Conservation (phyloP, 1,284 basidiomycete species). For the Afroboletus lepidellus region DNA sequence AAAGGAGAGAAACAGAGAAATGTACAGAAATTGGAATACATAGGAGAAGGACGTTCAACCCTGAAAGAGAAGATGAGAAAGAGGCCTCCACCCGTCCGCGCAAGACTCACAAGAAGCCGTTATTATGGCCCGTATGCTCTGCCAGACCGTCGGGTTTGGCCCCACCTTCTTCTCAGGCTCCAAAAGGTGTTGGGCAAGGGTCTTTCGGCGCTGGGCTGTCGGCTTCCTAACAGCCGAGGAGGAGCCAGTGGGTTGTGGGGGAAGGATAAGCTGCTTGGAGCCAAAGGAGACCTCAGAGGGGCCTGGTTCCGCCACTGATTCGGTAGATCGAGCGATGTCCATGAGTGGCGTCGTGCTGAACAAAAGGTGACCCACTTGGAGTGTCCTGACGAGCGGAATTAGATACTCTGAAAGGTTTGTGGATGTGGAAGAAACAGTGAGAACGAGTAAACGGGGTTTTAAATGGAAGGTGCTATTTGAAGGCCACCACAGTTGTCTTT, state of each 20-base stretch:
- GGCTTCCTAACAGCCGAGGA: slow-evolving; percentile 17
- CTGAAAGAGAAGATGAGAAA: slow-evolving; percentile 35
- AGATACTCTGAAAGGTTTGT: neutral
- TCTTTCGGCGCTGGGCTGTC: slow-evolving; percentile 5
- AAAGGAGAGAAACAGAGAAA: slow-evolving; percentile 2
- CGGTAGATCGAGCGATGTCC: slow-evolving; percentile 10
- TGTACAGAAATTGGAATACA: slow-evolving; percentile 71
- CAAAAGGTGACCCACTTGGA: slow-evolving; percentile 7
- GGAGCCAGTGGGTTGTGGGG: slow-evolving; percentile 3
- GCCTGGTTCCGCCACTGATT: slow-evolving; percentile 18
- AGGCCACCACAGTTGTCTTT: neutral
- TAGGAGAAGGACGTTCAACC: slow-evolving; percentile 62
- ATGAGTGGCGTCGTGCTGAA: slow-evolving; percentile 11
- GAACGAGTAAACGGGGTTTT: neutral
- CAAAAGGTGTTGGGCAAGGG: slow-evolving; percentile 18
- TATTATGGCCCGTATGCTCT: slow-evolving; percentile 50
- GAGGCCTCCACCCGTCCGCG: neutral
- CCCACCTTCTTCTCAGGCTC: slow-evolving; percentile 40
- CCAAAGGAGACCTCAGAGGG: slow-evolving; percentile 5
- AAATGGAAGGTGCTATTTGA: slow-evolving; percentile 2
- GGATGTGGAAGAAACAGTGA: neutral
- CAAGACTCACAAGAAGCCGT: slow-evolving; percentile 47
- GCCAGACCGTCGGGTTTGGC: slow-evolving; percentile 40
- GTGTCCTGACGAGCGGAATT: neutral
- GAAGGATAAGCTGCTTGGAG: slow-evolving; percentile 8